These are phyloP conservation scores for peach (Prunus persica) DNA, from an alignment of 306 rosid genomes.

Conservation along the genomic window DNA sequence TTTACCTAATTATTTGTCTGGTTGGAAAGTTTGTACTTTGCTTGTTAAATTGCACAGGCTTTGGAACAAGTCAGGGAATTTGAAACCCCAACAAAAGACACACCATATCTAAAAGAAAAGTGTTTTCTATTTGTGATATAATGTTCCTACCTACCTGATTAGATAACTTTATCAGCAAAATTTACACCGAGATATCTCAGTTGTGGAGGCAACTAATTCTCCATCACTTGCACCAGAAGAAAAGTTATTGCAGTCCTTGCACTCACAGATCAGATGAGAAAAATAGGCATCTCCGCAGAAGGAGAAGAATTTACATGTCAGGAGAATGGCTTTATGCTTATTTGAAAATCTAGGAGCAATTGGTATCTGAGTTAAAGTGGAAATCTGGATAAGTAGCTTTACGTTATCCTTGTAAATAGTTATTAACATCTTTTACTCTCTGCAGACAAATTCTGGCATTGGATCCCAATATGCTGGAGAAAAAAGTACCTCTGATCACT, in stretches of 20 bases:
- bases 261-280: background rate
- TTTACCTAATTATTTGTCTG: background rate
- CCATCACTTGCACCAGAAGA: conserved; percentile 1
- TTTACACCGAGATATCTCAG: conserved; percentile 10
- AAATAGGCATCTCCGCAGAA: background rate
- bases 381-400: background rate
- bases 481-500: too few species aligned
- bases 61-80: background rate
- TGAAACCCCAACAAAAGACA: background rate
- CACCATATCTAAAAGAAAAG: background rate
- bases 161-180: conserved; percentile 1
- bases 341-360: background rate
- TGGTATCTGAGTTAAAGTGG: background rate
- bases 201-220: conserved; percentile 4
- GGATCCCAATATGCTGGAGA: background rate
- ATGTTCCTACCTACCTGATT: conserved; percentile 20
- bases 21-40: background rate
- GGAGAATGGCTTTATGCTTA: background rate
- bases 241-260: background rate
- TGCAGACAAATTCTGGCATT: background rate
- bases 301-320: too few species aligned
- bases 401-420: background rate
- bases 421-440: background rate
- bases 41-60: background rate
- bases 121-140: background rate